A percentile compares a stretch with the other conserved stretches of the same genome.
These are phyloP conservation scores for Wickerhamomyces silvicola DNA, from an alignment of 805 yeast species.

Conservation along the genomic window DNA sequence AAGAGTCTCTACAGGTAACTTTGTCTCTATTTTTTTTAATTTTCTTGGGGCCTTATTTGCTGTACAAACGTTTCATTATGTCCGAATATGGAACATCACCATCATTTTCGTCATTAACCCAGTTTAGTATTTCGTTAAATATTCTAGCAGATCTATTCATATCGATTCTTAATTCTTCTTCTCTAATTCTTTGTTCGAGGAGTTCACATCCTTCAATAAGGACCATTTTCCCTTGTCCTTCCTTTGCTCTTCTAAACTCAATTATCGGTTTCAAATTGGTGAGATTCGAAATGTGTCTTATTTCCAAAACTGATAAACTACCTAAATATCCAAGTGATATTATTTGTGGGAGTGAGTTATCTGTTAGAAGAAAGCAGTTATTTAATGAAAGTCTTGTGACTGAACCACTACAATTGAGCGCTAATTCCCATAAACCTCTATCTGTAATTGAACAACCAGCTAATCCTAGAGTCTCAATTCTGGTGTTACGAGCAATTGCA, in stretches of 20 bases:
- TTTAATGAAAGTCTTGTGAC: conserved; percentile 69
- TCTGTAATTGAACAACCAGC: conserved; percentile 87
- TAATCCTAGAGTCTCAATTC: conserved; percentile 65
- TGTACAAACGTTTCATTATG: neutral
- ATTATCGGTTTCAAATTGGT: conserved; percentile 59
- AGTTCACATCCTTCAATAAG: conserved; percentile 76
- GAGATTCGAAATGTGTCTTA: conserved; percentile 54
- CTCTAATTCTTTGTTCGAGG: conserved; percentile 50
- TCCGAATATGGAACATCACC: conserved; percentile 19
- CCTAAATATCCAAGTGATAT: conserved; percentile 42
- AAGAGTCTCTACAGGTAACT: too few relatives aligned
- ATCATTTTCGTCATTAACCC: conserved; percentile 49
- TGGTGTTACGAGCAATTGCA: conserved; percentile 45
- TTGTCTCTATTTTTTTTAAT: neutral
- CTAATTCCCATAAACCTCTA: conserved; percentile 74
- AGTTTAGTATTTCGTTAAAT: conserved; percentile 55
- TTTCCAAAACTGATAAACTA: conserved; percentile 66
- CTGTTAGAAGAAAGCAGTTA: conserved; percentile 55
- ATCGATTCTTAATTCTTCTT: conserved; percentile 56
- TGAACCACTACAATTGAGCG: conserved; percentile 40
- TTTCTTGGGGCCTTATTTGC: too few relatives aligned
- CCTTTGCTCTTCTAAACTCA: conserved; percentile 46
- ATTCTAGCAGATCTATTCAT: conserved; percentile 48
- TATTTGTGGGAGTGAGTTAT: conserved; percentile 50
- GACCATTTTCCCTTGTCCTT: conserved; percentile 29